phyloP scores from a whole-genome alignment of 192 early-diverging fungal genomes.

The Bifiguratus adelaidae region DNA sequence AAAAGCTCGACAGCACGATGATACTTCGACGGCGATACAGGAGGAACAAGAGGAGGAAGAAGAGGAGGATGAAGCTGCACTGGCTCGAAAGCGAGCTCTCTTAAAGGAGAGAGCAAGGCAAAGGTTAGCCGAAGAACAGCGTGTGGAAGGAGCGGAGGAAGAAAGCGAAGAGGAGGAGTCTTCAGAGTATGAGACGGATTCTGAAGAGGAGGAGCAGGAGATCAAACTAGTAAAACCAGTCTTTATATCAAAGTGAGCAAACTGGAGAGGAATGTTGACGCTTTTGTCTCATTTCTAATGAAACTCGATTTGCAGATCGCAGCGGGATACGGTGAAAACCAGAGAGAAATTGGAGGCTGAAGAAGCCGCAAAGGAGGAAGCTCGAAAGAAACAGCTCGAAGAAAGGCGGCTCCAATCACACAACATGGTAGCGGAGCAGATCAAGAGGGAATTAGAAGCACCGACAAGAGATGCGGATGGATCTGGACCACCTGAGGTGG shows the following conservation, averaged over 20 bases:
- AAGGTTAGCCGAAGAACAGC: not conserved
- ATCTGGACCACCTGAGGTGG: slow-evolving; percentile 43
- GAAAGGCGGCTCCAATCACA: slow-evolving; percentile 69
- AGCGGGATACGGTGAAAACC: slow-evolving; percentile 1
- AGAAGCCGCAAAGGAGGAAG: slow-evolving; percentile 33
- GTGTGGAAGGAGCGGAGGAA: not conserved
- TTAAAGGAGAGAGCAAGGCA: not conserved
- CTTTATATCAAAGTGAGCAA: slow-evolving; percentile 87
- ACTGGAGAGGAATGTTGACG: too few species aligned
- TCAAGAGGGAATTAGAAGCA: slow-evolving; percentile 35
- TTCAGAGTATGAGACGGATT: slow-evolving; percentile 47
- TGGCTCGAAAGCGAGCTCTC: not conserved
- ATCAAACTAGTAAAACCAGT: slow-evolving; percentile 74
- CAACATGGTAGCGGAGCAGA: slow-evolving; percentile 58
- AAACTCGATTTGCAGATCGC: too few species aligned
- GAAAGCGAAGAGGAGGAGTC: slow-evolving; percentile 27
- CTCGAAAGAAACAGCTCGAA: slow-evolving; percentile 34
- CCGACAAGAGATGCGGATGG: not conserved
- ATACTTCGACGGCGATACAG: slow-evolving; percentile 7
- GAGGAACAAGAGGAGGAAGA: slow-evolving; percentile 18
- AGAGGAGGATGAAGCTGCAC: slow-evolving; percentile 12
- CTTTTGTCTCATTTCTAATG: too few species aligned
- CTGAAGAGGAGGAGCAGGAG: slow-evolving; percentile 54
- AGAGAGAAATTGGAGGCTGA: slow-evolving; percentile 27
- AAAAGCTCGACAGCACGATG: slow-evolving; percentile 8